These are phyloP conservation scores for Coemansia sp. DNA, from an alignment of 192 early-diverging fungal genomes.

Conservation along the genomic window DNA sequence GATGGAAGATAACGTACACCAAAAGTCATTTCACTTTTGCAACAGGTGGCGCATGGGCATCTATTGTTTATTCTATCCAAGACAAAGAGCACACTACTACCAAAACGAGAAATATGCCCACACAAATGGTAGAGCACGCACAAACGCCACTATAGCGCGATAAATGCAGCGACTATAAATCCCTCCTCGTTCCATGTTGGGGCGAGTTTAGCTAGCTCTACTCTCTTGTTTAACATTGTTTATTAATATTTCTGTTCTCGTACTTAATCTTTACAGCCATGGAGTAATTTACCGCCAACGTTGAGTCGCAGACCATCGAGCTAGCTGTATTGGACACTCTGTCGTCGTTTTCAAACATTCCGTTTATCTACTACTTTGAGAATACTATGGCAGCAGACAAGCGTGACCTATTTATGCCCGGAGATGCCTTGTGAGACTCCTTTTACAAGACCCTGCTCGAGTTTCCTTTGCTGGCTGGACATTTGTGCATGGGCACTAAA, in stretches of 20 bases:
- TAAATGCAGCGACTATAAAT: neutral
- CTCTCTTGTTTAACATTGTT: neutral
- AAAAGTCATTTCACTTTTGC: neutral
- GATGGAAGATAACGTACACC: neutral
- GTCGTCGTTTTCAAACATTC: slow-evolving; percentile 21
- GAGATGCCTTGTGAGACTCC: slow-evolving; percentile 7
- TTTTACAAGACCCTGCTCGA: slow-evolving; percentile 19
- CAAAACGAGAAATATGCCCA: neutral
- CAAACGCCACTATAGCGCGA: neutral
- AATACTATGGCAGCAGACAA: slow-evolving; percentile 8
- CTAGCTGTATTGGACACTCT: slow-evolving; percentile 17
- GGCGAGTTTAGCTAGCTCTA: neutral
- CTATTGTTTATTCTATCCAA: neutral
- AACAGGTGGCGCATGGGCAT: neutral
- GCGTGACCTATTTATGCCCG: slow-evolving; percentile 26
- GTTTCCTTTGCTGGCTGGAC: slow-evolving; percentile 32
- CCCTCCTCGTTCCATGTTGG: neutral
- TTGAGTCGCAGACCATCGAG: slow-evolving; percentile 11
- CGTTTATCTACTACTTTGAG: slow-evolving; percentile 20
- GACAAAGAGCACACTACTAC: neutral
- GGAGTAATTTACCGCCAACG: neutral
- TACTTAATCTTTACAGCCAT: neutral
- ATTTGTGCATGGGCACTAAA: neutral
- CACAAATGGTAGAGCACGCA: neutral
- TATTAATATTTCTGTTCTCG: neutral